Conservation (phyloP, 2,329 filamentous ascomycete species). For the Annulohypoxylon truncatum region DNA sequence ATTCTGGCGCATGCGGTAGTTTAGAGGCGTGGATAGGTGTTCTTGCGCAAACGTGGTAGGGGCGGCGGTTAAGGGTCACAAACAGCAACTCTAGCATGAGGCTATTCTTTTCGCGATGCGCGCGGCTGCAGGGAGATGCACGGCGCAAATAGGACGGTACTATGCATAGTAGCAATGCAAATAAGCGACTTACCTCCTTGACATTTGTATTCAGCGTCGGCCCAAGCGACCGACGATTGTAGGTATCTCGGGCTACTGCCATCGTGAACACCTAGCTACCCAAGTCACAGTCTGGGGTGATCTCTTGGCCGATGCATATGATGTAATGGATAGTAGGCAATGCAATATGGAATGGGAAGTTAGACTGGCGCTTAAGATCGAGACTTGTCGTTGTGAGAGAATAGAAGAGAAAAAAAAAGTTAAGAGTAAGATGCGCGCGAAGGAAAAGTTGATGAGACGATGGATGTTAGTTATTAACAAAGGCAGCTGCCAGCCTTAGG, state of each 20-base stretch:
- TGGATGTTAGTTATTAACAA: conserved; percentile 7
- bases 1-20: neutral
- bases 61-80: conserved; percentile 20
- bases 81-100: conserved; percentile 12
- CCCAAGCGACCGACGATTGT: conserved; percentile 75
- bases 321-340: conserved; percentile 19
- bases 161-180: conserved; percentile 20
- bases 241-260: conserved; percentile 60
- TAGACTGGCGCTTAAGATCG: neutral
- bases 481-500: conserved; percentile 26
- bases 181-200: conserved; percentile 69
- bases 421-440: neutral
- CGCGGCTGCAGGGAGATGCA: conserved; percentile 18
- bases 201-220: conserved; percentile 70
- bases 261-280: conserved; percentile 45
- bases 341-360: conserved; percentile 8
- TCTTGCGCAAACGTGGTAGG: conserved; percentile 22
- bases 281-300: conserved; percentile 39
- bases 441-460: conserved; percentile 12
- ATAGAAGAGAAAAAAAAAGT: neutral
- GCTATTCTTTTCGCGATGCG: conserved; percentile 18
- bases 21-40: neutral
- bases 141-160: conserved; percentile 32
- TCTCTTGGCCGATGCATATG: conserved; percentile 44
- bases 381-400: neutral